These are phyloP conservation scores for Cucurbita ficifolia DNA, from an alignment of 306 rosid genomes.

Conservation along the genomic window DNA sequence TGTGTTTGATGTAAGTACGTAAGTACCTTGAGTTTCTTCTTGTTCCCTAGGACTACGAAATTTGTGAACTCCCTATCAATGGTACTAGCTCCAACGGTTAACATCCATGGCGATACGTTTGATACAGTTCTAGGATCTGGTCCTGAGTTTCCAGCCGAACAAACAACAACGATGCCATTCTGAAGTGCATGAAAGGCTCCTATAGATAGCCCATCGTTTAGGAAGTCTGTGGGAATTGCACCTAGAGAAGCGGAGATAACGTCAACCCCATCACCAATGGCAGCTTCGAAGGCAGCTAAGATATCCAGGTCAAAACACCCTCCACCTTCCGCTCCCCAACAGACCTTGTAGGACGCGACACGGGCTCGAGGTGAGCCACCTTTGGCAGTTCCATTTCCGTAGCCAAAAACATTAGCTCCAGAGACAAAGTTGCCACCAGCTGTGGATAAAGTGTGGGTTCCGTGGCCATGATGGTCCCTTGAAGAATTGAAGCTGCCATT, in stretches of 20 bases:
- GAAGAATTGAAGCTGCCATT: background rate
- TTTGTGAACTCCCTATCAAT: conserved; percentile 51
- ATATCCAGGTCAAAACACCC: conserved; percentile 47
- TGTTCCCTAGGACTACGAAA: conserved; percentile 34
- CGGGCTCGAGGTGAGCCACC: conserved; percentile 71
- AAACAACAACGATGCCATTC: conserved; percentile 53
- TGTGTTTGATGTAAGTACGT: background rate
- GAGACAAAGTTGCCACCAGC: conserved; percentile 1
- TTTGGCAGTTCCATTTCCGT: conserved; percentile 45
- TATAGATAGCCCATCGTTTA: conserved; percentile 34
- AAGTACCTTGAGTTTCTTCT: background rate
- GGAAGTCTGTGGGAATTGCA: conserved; percentile 21
- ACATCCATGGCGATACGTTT: conserved; percentile 65
- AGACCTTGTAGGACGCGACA: conserved; percentile 75
- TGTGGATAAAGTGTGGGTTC: conserved; percentile 1
- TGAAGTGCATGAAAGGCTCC: conserved; percentile 46
- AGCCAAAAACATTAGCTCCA: conserved; percentile 24
- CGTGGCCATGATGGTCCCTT: background rate
- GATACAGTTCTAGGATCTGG: conserved; percentile 42
- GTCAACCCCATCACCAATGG: conserved; percentile 67
- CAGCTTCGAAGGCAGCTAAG: conserved; percentile 73
- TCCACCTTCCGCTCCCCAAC: conserved; percentile 56
- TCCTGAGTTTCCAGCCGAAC: conserved; percentile 70
- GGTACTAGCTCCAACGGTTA: conserved; percentile 70
- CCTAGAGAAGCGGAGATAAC: conserved; percentile 61